These are phyloP conservation scores for Boletus edulis DNA, from an alignment of 768 basidiomycete species.

Conservation along the genomic window DNA sequence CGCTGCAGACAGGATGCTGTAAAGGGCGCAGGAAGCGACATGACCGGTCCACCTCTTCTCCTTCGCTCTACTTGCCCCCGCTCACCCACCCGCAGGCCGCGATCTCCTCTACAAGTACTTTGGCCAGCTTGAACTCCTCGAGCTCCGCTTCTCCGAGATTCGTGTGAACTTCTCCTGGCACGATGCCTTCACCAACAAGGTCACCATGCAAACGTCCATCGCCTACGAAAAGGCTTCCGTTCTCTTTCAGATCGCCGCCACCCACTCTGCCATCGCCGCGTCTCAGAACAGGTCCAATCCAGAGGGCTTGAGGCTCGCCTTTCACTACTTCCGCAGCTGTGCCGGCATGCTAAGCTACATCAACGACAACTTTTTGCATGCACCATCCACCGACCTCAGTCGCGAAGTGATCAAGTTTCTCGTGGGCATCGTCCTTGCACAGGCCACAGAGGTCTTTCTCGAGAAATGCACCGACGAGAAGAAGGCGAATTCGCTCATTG, in stretches of 20 bases:
- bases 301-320: constrained; percentile 90
- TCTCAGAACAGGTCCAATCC: constrained; percentile 84
- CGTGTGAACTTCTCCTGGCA: constrained; percentile 95
- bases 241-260: constrained; percentile 93
- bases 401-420: constrained; percentile 94
- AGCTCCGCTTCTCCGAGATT: constrained; percentile 95
- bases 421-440: constrained; percentile 82
- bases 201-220: constrained; percentile 92
- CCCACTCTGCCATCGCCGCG: constrained; percentile 88
- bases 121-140: constrained; percentile 95
- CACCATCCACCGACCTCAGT: constrained; percentile 91
- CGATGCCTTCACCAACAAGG: constrained; percentile 94
- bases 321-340: constrained; percentile 84
- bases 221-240: constrained; percentile 98
- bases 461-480: constrained; percentile 95
- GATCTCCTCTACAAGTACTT: constrained; percentile 99
- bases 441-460: constrained; percentile 94
- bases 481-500: constrained; percentile 72
- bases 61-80: background rate
- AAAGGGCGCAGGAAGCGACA: constrained; percentile 92
- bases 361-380: constrained; percentile 99
- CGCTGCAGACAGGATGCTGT: constrained; percentile 95
- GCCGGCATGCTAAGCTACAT: constrained; percentile 98
- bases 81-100: constrained; percentile 49
- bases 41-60: constrained; percentile 61